Evolutionary conservation across 2,329 filamentous ascomycete species (phyloP).

Genomic region (Cladosporium sp.): DNA sequence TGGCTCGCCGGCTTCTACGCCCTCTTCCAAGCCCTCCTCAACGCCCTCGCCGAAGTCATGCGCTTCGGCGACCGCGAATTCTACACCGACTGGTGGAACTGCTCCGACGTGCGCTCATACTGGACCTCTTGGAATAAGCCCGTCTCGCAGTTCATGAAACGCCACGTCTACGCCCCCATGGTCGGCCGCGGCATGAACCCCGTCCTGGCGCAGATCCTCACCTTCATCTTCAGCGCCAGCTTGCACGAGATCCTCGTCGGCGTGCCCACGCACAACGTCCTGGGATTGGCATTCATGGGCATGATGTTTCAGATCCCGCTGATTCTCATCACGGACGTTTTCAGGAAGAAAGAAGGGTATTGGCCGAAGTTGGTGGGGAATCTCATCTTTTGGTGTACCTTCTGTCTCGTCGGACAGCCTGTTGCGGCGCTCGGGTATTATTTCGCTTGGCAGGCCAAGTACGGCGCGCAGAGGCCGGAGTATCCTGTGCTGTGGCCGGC

Average conservation of each 20-base stretch:
- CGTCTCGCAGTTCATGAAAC: slow-evolving; percentile 93
- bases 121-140: slow-evolving; percentile 98
- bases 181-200: slow-evolving; percentile 77
- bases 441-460: slow-evolving; percentile 98
- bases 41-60: slow-evolving; percentile 85
- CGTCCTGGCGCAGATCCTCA: slow-evolving; percentile 66
- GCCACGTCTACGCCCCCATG: slow-evolving; percentile 87
- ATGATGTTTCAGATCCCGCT: slow-evolving; percentile 93
- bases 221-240: slow-evolving; percentile 84
- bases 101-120: slow-evolving; percentile 76
- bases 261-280: slow-evolving; percentile 70
- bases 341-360: slow-evolving; percentile 74
- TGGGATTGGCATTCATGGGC: slow-evolving; percentile 85
- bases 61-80: slow-evolving; percentile 90
- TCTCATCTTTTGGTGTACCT: slow-evolving; percentile 93
- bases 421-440: slow-evolving; percentile 91
- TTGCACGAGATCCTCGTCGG: slow-evolving; percentile 92
- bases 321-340: slow-evolving; percentile 71
- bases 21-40: slow-evolving; percentile 87
- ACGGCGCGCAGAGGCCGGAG: slow-evolving; percentile 49
- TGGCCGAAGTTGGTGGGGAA: slow-evolving; percentile 81
- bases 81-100: slow-evolving; percentile 99
- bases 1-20: slow-evolving; percentile 99
- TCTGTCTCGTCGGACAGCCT: slow-evolving; percentile 92
- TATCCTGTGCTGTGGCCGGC: slow-evolving; percentile 10